Base-by-base conservation (phyloP, 2,329 filamentous ascomycete genomes). In the Botrytis deweyae region DNA sequence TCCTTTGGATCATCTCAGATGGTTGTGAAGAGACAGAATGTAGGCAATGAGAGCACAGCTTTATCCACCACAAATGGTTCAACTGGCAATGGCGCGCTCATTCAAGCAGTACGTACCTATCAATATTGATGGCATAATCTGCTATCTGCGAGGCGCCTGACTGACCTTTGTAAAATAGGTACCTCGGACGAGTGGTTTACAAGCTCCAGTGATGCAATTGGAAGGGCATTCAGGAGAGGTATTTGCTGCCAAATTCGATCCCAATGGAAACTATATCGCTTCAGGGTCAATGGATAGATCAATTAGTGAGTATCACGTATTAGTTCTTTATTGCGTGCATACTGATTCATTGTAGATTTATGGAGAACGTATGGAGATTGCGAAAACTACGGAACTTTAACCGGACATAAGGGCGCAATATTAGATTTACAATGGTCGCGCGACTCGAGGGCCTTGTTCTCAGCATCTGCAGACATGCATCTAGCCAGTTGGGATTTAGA, bases 391-490 rank as follows among this genome's bases (percentile, higher is more conserved):
- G 95, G 95, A 75, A 85, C 93, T 42, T 86, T 99, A 70, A 94
- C 87, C 14, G 96, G 96, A 49, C 96, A 99, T 85, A 94, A 93
- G 81, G 94, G 94, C 77, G 96, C 96, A 1, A 86, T 99, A 67
- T 86, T 98, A 40, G 96, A 98, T 83, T 85, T 99, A 64, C 94
- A 97, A 81, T 99, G 96, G 96, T 97, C 96, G 42, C 92, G 96
- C 81, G 96, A 99, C 84, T 97, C 94, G 33, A 90, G 92, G 79
- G 92, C 95, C 61, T 83, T 99, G 70, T 98, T 95, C 81, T 96
- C 95, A 12, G 95, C 95, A 63, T 97, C 95, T 49, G 95, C 96
- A 77, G 96, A 99, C 82, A 95, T 91, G 88, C 93, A 95, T 78
- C 87, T 98, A 44, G 95, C 95, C 58, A 97, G 93, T 82, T 99